Conservation (phyloP, 2,329 filamentous ascomycete genomes). For the Fusarium gaditjirri region DNA sequence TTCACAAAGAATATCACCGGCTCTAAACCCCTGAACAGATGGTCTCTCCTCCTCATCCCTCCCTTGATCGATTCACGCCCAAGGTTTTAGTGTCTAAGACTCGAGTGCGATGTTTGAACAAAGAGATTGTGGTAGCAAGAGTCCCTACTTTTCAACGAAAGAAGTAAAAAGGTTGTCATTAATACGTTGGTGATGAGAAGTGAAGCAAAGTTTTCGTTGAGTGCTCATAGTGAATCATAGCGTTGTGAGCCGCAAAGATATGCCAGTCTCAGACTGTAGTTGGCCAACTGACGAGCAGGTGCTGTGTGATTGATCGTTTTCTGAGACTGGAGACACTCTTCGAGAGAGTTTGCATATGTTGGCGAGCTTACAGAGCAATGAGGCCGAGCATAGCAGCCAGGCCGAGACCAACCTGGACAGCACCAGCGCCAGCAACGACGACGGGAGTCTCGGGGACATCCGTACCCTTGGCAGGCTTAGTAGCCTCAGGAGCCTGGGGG, state of each 20-base stretch:
- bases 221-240: slow-evolving; percentile 27
- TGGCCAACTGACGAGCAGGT: slow-evolving; percentile 1
- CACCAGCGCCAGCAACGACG: slow-evolving; percentile 42
- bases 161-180: slow-evolving; percentile 30
- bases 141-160: slow-evolving; percentile 6
- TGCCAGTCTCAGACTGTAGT: background rate
- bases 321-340: background rate
- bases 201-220: slow-evolving; percentile 28
- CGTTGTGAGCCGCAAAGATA: background rate
- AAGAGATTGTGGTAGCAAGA: background rate
- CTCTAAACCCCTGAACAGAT: slow-evolving; percentile 14
- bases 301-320: slow-evolving; percentile 5
- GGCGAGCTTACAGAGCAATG: slow-evolving; percentile 45
- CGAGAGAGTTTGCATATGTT: background rate
- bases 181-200: slow-evolving; percentile 31
- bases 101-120: background rate
- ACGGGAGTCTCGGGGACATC: slow-evolving; percentile 39
- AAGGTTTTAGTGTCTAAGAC: background rate
- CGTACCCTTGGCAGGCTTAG: slow-evolving; percentile 10
- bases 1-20: slow-evolving; percentile 20
- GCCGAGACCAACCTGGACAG: slow-evolving; percentile 47
- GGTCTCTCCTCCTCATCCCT: background rate
- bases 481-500: background rate
- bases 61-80: background rate
- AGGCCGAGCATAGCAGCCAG: slow-evolving; percentile 42